Evolutionary conservation across 257 asterid species (phyloP), one percentile per base, ranked within the genome.

Genomic region (Nicotiana sylvestris): DNA sequence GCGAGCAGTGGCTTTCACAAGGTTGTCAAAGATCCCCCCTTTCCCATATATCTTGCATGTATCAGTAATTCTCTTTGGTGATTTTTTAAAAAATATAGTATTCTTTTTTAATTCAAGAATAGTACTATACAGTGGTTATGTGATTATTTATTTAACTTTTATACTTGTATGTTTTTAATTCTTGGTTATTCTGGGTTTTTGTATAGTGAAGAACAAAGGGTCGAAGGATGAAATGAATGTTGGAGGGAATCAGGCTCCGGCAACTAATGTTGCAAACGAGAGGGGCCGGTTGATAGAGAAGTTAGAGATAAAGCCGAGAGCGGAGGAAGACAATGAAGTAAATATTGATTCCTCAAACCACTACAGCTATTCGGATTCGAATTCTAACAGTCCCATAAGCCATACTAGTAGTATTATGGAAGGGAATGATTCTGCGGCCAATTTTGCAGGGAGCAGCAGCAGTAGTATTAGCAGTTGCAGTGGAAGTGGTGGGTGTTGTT

Each of bases 1-100:
- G 98, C 3, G 98, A 94, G 83, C 99, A 96, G 91, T 96, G 96
- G 94, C 97, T 94, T 89, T 96, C 99, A 82, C 95, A 91, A 89
- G 99, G 98, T 96, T 82, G 81, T 86, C 82, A 69, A 67, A 84
- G 57, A 85, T 78, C 53, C 79, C 17, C 62, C 15, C 30, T 70
- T 81, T 5, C 0, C 61, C 10, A 18, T 9, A 43, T 43, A 2
- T 30, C 10, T 29, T 35, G 70, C 53, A 46, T 25, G 68, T 21
- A 69, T 8, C 17, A 65, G 60, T 12, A 64, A 18, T 9, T 11
- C 11, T 25, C 57, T 67, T 27, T 43, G 15, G 27, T 69, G 51
- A 60, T 4, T 27, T 25, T 6, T 3, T 60, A 0, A 8, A 33
- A 8, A 0, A 2, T 43, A 9, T 43, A 9, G 51, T 43, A 0